These are phyloP conservation scores for Onygenales sp. DNA, from an alignment of 2,329 filamentous ascomycete genomes.

Conservation along the genomic window DNA sequence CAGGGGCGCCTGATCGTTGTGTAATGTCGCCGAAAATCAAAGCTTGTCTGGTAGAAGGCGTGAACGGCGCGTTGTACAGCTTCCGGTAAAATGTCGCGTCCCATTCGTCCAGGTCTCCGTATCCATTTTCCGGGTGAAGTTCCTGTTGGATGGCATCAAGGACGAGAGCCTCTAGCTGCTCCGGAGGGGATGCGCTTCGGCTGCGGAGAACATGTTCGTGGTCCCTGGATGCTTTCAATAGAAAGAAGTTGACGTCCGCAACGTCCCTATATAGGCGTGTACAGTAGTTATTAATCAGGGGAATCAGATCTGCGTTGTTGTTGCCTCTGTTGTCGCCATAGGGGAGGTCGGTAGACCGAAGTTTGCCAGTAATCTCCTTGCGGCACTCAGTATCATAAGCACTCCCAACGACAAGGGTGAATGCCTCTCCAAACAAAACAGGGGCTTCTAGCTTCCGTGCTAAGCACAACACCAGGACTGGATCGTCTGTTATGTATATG, in stretches of 20 bases:
- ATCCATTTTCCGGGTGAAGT: not conserved
- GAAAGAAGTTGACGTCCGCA: not conserved
- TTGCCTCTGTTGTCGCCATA: not conserved
- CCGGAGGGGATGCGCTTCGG: too few relatives aligned
- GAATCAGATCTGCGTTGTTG: not conserved
- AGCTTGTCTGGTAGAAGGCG: not conserved
- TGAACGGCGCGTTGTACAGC: not conserved
- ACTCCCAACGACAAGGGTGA: not conserved
- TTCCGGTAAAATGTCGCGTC: not conserved
- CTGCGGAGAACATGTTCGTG: not conserved
- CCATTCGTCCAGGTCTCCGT: not conserved
- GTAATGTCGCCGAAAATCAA: not conserved
- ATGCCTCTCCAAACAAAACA: not conserved
- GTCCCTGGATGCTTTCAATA: not conserved
- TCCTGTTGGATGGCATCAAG: not conserved
- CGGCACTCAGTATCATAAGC: not conserved
- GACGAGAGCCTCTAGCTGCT: not conserved
- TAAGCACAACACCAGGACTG: not conserved
- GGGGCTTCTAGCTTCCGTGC: not conserved
- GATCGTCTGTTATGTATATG: not conserved
- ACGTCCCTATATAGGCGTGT: not conserved
- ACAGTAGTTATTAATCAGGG: not conserved
- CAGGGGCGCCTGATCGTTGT: not conserved
- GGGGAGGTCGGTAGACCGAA: not conserved
- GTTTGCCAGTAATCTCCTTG: not conserved